Conservation (phyloP, 495 filamentous ascomycete species). For the Parachaetomium inaequale region DNA sequence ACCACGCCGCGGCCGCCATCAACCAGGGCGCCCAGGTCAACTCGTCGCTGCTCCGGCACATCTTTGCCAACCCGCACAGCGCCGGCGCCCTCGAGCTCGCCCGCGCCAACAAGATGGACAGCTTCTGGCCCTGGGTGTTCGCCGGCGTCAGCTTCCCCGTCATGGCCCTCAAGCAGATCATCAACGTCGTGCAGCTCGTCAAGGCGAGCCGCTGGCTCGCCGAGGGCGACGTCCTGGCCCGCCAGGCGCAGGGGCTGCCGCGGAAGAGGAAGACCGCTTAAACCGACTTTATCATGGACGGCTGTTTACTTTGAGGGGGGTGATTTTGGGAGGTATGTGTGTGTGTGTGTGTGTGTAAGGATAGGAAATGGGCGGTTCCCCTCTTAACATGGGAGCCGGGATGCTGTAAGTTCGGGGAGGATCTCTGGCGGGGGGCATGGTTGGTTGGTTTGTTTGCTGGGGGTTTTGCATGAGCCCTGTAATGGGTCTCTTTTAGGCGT, state of each 20-base stretch:
- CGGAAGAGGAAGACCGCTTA: constrained; percentile 39
- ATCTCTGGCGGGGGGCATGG: background rate
- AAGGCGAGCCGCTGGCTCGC: constrained; percentile 91
- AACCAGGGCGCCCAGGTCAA: constrained; percentile 64
- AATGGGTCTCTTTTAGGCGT: constrained; percentile 2
- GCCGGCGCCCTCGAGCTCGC: constrained; percentile 89
- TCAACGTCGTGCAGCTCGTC: constrained; percentile 91
- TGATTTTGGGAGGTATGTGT: background rate
- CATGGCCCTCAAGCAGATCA: constrained; percentile 86
- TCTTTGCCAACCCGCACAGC: constrained; percentile 82
- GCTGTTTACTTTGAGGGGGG: background rate
- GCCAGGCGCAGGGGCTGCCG: constrained; percentile 51
- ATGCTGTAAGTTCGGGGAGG: background rate
- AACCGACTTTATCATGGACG: background rate
- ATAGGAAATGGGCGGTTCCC: background rate
- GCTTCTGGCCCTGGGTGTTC: constrained; percentile 80
- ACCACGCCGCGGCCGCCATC: constrained; percentile 48
- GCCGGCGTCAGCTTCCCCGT: constrained; percentile 76
- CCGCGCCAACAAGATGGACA: constrained; percentile 89
- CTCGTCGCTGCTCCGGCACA: constrained; percentile 55
- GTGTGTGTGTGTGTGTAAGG: background rate
- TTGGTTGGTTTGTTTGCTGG: background rate
- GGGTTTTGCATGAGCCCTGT: background rate
- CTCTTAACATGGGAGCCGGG: background rate
- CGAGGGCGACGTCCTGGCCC: constrained; percentile 69